Conservation (phyloP, 2,329 filamentous ascomycete genomes). For the Pezicula neosporulosa region DNA sequence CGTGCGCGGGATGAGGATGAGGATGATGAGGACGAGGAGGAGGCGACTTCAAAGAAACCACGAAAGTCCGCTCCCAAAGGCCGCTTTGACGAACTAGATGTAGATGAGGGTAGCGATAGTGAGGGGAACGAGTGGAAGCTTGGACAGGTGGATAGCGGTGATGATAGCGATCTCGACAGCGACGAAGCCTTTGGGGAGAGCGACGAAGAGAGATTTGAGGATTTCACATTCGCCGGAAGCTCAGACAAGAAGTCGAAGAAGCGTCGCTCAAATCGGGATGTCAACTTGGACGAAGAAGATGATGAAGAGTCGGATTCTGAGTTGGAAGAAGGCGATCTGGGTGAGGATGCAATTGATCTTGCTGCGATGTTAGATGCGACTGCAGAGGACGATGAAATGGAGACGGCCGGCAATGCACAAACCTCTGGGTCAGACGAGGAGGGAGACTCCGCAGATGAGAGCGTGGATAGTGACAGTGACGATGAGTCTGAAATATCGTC, state of each 20-base stretch:
- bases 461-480: constrained; percentile 52
- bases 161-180: constrained; percentile 67
- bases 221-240: constrained; percentile 61
- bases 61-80: constrained; percentile 23
- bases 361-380: constrained; percentile 27
- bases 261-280: constrained; percentile 39
- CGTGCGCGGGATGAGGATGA: constrained; percentile 39
- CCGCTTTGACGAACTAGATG: constrained; percentile 38
- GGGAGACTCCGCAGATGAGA: constrained; percentile 47
- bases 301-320: constrained; percentile 36
- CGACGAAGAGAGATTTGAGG: constrained; percentile 68
- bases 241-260: constrained; percentile 48
- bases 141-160: constrained; percentile 61
- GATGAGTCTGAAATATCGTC: constrained; percentile 49
- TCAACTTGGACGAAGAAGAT: constrained; percentile 47
- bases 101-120: constrained; percentile 62
- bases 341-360: constrained; percentile 37
- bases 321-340: constrained; percentile 67
- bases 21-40: constrained; percentile 31
- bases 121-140: constrained; percentile 67
- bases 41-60: constrained; percentile 31
- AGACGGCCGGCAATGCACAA: constrained; percentile 30
- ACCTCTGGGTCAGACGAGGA: constrained; percentile 35
- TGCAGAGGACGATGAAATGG: constrained; percentile 69
- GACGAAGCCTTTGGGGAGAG: constrained; percentile 71